Evolutionary conservation across 345 rosid genomes (phyloP).

Genomic region (Pugionium cornutum): DNA sequence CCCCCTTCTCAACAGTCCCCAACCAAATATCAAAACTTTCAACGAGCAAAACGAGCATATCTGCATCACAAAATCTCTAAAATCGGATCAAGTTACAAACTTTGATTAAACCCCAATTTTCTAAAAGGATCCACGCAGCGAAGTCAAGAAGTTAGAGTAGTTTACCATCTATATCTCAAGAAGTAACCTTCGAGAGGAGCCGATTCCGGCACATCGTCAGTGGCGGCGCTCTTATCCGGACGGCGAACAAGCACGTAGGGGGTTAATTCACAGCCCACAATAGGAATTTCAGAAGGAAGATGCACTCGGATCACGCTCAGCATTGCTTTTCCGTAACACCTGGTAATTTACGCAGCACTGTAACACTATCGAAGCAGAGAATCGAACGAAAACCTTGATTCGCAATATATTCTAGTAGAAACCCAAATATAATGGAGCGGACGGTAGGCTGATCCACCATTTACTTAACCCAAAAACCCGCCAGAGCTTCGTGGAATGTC

Average conservation of each 20-base stretch:
- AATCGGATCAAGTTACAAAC: neutral
- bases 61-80: neutral
- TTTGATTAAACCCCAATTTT: conserved; percentile 21
- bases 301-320: conserved; percentile 96
- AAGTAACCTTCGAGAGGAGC: conserved; percentile 84
- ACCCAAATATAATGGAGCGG: conserved; percentile 42
- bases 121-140: neutral
- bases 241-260: conserved; percentile 89
- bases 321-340: conserved; percentile 66
- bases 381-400: conserved; percentile 27
- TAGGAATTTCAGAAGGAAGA: conserved; percentile 97
- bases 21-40: conserved; percentile 4
- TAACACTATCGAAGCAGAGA: conserved; percentile 38
- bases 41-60: neutral
- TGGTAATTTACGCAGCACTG: conserved; percentile 40
- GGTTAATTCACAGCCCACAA: conserved; percentile 95
- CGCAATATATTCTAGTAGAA: neutral
- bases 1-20: no score
- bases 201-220: conserved; percentile 86
- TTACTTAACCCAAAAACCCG: conserved; percentile 46
- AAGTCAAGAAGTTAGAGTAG: neutral
- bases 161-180: conserved; percentile 91
- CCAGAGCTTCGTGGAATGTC: conserved; percentile 44
- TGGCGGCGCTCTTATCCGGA: conserved; percentile 58
- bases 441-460: conserved; percentile 77